Percentiles rank a stretch among this genome's conserved stretches.
Evolutionary conservation across 768 basidiomycete species (phyloP).

Genomic region (Scleroderma citrinum): DNA sequence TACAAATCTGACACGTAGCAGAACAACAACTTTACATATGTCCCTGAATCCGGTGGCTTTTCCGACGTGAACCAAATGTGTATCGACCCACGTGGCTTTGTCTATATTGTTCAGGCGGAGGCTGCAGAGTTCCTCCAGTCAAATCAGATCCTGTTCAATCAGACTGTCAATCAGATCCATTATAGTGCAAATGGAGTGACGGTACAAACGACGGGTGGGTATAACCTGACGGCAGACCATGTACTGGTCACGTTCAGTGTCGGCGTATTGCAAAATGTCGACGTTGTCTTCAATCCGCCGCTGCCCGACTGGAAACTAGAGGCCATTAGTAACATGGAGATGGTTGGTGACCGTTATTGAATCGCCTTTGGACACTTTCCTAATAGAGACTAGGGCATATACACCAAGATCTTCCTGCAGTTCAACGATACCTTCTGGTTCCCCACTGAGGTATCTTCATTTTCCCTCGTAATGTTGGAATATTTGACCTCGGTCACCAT

Average conservation of each 20-base stretch:
- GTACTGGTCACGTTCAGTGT: constrained; percentile 64
- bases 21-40: constrained; percentile 60
- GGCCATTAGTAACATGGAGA: constrained; percentile 55
- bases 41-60: constrained; percentile 49
- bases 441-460: constrained; percentile 32
- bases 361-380: background rate
- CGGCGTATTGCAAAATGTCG: constrained; percentile 61
- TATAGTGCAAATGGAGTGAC: constrained; percentile 41
- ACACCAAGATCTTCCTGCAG: constrained; percentile 64
- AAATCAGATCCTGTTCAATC: constrained; percentile 42
- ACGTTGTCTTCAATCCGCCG: constrained; percentile 49
- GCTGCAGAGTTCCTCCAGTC: constrained; percentile 48
- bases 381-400: constrained; percentile 36
- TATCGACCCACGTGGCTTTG: constrained; percentile 61
- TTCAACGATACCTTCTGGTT: constrained; percentile 61
- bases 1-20: constrained; percentile 17
- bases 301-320: constrained; percentile 60
- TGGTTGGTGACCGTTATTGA: constrained; percentile 34
- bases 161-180: constrained; percentile 43
- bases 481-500: background rate
- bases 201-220: constrained; percentile 42
- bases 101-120: constrained; percentile 48
- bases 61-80: constrained; percentile 47
- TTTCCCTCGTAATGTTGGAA: too few species aligned
- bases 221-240: constrained; percentile 45